Evolutionary conservation across 148 eudicot genomes (phyloP).

Genomic region (Vaccinium vitisidaea): DNA sequence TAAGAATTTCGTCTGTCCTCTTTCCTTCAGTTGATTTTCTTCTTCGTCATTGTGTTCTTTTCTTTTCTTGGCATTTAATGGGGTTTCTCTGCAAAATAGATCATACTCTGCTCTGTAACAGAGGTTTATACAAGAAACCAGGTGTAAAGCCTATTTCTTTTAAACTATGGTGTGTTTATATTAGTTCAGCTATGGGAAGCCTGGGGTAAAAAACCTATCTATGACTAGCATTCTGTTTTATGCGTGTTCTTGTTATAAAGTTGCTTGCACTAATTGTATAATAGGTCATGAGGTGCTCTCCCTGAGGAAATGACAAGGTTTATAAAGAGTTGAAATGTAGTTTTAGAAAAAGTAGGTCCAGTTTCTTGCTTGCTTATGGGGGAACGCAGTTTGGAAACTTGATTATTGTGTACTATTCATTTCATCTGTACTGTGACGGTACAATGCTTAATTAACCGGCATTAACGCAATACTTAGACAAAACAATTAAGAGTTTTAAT

Average conservation of each 20-base stretch:
- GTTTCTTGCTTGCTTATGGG: not conserved
- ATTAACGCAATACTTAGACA: not conserved
- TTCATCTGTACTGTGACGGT: not conserved
- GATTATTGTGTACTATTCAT: not conserved
- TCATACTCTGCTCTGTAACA: not conserved
- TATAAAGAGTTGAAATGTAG: not conserved
- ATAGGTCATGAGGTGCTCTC: not conserved
- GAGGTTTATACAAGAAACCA: not conserved
- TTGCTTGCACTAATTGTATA: not conserved
- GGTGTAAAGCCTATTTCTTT: not conserved
- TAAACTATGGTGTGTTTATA: not conserved
- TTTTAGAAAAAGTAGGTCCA: not conserved
- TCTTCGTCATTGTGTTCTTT: not conserved
- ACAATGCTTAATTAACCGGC: not conserved
- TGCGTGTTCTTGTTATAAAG: not conserved
- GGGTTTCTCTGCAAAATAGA: not conserved
- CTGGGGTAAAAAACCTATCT: not conserved
- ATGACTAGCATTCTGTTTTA: not conserved
- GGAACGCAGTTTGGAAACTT: not conserved
- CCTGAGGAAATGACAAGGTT: not conserved
- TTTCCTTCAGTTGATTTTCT: not conserved
- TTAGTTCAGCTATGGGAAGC: not conserved
- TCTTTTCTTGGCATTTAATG: not conserved
- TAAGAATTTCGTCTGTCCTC: conserved; percentile 18
- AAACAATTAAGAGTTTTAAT: not conserved